Conservation (phyloP, 1,139 yeast genomes). For the Geotrichum bryndzae region DNA sequence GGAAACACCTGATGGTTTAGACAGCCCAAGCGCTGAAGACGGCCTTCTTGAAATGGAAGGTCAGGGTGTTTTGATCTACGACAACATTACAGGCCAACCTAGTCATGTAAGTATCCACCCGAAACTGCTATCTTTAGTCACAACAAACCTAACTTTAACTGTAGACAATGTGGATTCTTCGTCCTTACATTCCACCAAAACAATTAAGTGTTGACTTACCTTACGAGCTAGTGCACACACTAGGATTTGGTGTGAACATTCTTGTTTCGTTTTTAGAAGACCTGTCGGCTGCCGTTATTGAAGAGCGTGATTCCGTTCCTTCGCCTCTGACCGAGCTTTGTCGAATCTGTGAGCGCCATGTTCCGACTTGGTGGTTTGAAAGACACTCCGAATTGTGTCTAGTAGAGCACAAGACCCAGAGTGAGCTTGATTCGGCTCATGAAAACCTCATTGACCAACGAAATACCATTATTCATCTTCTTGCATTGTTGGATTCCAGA, state of each 20-base stretch:
- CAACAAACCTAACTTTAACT: slow-evolving; percentile 7
- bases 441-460: slow-evolving; percentile 73
- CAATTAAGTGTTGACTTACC: slow-evolving; percentile 65
- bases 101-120: slow-evolving; percentile 43
- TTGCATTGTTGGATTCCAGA: slow-evolving; percentile 17
- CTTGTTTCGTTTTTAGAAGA: slow-evolving; percentile 66
- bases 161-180: slow-evolving; percentile 82
- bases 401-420: slow-evolving; percentile 77
- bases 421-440: slow-evolving; percentile 70
- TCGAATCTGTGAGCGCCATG: slow-evolving; percentile 80
- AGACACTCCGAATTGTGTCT: slow-evolving; percentile 84
- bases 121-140: neutral
- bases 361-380: slow-evolving; percentile 98
- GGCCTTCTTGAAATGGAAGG: slow-evolving; percentile 67
- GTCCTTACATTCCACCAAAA: slow-evolving; percentile 60
- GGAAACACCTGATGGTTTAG: neutral
- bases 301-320: slow-evolving; percentile 62
- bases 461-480: slow-evolving; percentile 40
- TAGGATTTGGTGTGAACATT: slow-evolving; percentile 87
- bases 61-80: slow-evolving; percentile 88
- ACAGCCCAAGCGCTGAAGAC: neutral
- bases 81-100: slow-evolving; percentile 52
- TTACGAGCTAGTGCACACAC: slow-evolving; percentile 53
- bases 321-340: slow-evolving; percentile 76
- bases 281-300: slow-evolving; percentile 56